Base-by-base conservation (phyloP, 1,284 basidiomycete species). In the Papiliotrema laurentii region DNA sequence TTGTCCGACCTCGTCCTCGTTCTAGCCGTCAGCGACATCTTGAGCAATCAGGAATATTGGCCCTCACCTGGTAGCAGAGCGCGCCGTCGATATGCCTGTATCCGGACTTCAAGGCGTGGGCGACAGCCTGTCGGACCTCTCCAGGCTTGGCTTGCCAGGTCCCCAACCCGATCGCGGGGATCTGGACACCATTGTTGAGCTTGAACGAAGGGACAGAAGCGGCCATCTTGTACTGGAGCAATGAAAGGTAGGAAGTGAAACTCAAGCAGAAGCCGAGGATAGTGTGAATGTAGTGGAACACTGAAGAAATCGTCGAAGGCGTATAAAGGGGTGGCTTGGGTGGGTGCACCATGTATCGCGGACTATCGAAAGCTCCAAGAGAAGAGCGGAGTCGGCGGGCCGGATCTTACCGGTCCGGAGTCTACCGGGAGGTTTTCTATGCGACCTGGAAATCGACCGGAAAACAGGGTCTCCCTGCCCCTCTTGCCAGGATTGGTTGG, bases 1-100 rank as follows among this genome's bases (percentile, higher is more conserved):
- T 58, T 85, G 79, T 11, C 89, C 89, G 24, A 94, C 89, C 64
- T 88, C 84, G 63, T 84, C 82, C 72, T 94, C 87, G 63, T 89
- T 89, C 51, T 81, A 80, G 24, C 35, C 16, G 24, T 7, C 21
- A 43, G 36, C 24, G 35, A 6, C 19, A 30, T 16, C 18, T 19
- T 25, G 22, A 25, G 53, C 37, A 68, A 73, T 10, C 27, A 22
- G 13, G 11, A 9, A 16, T 27, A 16, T 19, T 3, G 27, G 3
- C 14, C 51, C 61, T 50, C 38, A 63, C 61, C 51, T 57, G 61
- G 66, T 72, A 70, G 37, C 85, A 82, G 77, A 86, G 59, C 28
- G 86, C 87, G 64, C 84, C 83, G 69, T 90, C 87, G 54, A 89
- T 81, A 66, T 87, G 86, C 55, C 82, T 78, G 72, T 89, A 89